Evolutionary conservation across 345 rosid genomes (phyloP).

Genomic region (Aethionema arabicum): DNA sequence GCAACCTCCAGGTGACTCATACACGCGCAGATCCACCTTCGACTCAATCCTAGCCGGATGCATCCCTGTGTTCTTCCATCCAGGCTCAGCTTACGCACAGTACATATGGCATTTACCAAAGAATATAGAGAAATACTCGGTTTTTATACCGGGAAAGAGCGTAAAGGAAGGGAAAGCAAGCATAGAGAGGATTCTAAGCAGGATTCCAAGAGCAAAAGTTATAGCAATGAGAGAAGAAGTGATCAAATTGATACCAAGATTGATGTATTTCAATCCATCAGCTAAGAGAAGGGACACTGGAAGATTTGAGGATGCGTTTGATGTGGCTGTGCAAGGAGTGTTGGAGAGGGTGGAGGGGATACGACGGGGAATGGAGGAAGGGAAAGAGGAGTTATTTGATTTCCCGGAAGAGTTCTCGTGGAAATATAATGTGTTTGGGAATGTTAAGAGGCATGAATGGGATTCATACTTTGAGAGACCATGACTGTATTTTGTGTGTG

Average conservation of each 20-base stretch:
- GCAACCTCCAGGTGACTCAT: slow-evolving; percentile 85
- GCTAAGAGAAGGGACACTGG: slow-evolving; percentile 38
- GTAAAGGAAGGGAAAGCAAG: slow-evolving; percentile 50
- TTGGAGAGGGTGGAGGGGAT: slow-evolving; percentile 49
- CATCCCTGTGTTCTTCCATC: slow-evolving; percentile 89
- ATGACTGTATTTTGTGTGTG: slow-evolving; percentile 18
- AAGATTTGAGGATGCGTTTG: slow-evolving; percentile 72
- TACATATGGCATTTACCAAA: slow-evolving; percentile 79
- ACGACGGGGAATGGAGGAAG: slow-evolving; percentile 41
- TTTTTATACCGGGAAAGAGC: slow-evolving; percentile 51
- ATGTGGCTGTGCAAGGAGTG: slow-evolving; percentile 63
- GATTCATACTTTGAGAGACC: slow-evolving; percentile 52
- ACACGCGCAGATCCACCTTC: slow-evolving; percentile 71
- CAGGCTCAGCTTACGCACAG: slow-evolving; percentile 79
- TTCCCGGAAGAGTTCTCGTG: slow-evolving; percentile 51
- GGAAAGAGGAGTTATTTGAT: slow-evolving; percentile 39
- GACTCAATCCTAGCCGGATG: slow-evolving; percentile 85
- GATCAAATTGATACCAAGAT: slow-evolving; percentile 56
- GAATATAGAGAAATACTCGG: slow-evolving; percentile 56
- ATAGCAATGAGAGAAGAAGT: slow-evolving; percentile 58
- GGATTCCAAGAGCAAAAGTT: slow-evolving; percentile 41
- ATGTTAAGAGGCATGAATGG: slow-evolving; percentile 55
- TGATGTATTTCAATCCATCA: slow-evolving; percentile 60
- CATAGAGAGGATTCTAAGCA: slow-evolving; percentile 50
- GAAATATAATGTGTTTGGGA: slow-evolving; percentile 59